Evolutionary conservation across 2,329 filamentous ascomycete genomes (phyloP).

Genomic region (Rachicladosporium sp.): DNA sequence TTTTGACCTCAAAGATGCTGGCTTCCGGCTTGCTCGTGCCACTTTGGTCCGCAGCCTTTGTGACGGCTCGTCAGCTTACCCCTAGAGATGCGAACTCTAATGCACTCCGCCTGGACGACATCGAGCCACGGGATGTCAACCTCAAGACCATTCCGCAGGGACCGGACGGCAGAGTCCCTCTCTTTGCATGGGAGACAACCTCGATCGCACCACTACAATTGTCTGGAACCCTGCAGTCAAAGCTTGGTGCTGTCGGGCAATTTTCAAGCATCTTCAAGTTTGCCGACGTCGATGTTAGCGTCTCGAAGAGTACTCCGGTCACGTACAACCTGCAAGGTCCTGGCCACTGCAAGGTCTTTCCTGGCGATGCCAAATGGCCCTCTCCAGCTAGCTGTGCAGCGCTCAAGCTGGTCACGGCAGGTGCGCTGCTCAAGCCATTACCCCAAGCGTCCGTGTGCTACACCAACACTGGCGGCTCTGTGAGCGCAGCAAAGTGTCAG

Average conservation of each 20-base stretch:
- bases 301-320: background rate
- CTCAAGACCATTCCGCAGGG: too few relatives aligned
- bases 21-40: too few relatives aligned
- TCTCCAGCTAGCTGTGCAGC: conserved; percentile 2
- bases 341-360: conserved; percentile 6
- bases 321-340: conserved; percentile 3
- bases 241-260: conserved; percentile 2
- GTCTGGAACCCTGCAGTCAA: too few relatives aligned
- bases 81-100: too few relatives aligned
- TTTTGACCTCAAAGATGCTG: too few relatives aligned
- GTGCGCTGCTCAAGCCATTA: conserved; percentile 5
- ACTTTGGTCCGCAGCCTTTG: too few relatives aligned
- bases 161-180: too few relatives aligned
- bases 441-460: conserved; percentile 8
- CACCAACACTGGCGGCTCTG: conserved; percentile 1
- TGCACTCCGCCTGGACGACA: too few relatives aligned
- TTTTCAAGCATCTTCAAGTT: conserved; percentile 23
- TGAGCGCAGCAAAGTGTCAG: conserved; percentile 5
- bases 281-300: background rate
- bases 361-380: conserved; percentile 6
- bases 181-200: too few relatives aligned
- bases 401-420: conserved; percentile 5
- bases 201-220: too few relatives aligned
- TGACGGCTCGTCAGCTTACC: too few relatives aligned
- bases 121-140: too few relatives aligned